These are phyloP conservation scores for Solanum etuberosum DNA, from an alignment of 257 asterid genomes.

Conservation along the genomic window DNA sequence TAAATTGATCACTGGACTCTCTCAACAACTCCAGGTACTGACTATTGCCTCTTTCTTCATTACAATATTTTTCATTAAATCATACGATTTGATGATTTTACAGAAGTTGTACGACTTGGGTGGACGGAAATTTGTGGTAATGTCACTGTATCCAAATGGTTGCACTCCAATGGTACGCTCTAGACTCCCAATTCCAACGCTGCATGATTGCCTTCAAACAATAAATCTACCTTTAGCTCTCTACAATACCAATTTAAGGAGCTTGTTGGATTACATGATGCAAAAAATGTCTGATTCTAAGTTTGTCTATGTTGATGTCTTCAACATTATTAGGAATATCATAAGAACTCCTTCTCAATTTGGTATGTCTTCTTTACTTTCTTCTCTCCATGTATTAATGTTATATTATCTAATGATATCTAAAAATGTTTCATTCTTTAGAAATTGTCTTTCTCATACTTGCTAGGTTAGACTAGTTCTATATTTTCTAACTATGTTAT, in stretches of 20 bases:
- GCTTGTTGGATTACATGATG: slow-evolving; percentile 30
- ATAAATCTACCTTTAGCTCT: slow-evolving; percentile 32
- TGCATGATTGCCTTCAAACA: slow-evolving; percentile 19
- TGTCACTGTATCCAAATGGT: slow-evolving; percentile 61
- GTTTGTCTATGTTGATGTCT: slow-evolving; percentile 46
- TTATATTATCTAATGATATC: too few species aligned
- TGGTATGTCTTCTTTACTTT: slow-evolving; percentile 15
- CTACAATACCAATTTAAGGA: slow-evolving; percentile 39
- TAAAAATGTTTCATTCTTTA: neutral
- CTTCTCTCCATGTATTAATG: too few species aligned
- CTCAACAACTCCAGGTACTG: slow-evolving; percentile 39
- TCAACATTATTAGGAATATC: slow-evolving; percentile 42
- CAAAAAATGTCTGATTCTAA: slow-evolving; percentile 43
- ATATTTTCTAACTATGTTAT: neutral
- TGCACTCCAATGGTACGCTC: slow-evolving; percentile 49
- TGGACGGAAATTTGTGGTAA: slow-evolving; percentile 59
- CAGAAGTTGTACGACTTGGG: slow-evolving; percentile 61
- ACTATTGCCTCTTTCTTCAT: neutral
- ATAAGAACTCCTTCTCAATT: slow-evolving; percentile 26
- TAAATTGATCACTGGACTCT: slow-evolving; percentile 26
- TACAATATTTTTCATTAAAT: too few species aligned
- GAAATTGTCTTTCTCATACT: neutral
- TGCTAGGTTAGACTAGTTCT: neutral
- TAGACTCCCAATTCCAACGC: slow-evolving; percentile 8
- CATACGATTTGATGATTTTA: neutral